Percentiles rank a stretch among this genome's conserved stretches.
Evolutionary conservation across 371 early-diverging fungal genomes (phyloP).

Genomic region (Actinomortierella wolfii): DNA sequence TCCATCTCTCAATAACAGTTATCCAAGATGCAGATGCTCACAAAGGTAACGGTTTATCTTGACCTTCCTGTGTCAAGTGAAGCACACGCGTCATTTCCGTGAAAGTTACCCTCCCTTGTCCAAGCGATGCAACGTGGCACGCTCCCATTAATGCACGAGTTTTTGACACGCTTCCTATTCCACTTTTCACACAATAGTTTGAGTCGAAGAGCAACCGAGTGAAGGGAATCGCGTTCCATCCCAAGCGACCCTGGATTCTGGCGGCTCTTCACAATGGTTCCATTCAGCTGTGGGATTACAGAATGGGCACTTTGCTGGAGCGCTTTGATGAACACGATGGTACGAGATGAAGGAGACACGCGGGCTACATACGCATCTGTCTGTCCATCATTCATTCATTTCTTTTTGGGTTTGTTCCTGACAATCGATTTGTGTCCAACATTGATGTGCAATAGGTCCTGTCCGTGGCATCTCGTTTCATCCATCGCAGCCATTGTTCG

Average conservation of each 20-base stretch:
- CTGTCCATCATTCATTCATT: not conserved
- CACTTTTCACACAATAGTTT: constrained; percentile 63
- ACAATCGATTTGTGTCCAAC: not conserved
- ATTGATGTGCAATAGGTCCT: constrained; percentile 72
- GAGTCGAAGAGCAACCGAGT: constrained; percentile 98
- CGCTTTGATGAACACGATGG: constrained; percentile 99
- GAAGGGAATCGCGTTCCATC: constrained; percentile 98
- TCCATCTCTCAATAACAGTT: too few relatives aligned
- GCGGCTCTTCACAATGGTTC: constrained; percentile 98
- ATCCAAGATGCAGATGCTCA: constrained; percentile 81
- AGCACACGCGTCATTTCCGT: too few relatives aligned
- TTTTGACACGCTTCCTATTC: not conserved
- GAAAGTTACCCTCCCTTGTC: not conserved
- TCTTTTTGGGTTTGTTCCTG: not conserved
- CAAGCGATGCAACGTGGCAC: not conserved
- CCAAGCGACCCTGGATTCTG: constrained; percentile 97
- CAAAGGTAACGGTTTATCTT: constrained; percentile 64
- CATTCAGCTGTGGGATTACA: constrained; percentile 98
- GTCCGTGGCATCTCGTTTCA: constrained; percentile 99
- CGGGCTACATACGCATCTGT: too few relatives aligned
- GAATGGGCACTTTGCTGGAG: constrained; percentile 96
- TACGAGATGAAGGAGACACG: constrained; percentile 37
- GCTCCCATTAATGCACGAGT: not conserved
- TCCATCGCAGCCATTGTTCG: constrained; percentile 97
- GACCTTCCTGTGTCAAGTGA: not conserved